Evolutionary conservation across 257 asterid genomes (phyloP), one percentile per base, ranked within the genome.

Genomic region (Lavandula angustifolia): DNA sequence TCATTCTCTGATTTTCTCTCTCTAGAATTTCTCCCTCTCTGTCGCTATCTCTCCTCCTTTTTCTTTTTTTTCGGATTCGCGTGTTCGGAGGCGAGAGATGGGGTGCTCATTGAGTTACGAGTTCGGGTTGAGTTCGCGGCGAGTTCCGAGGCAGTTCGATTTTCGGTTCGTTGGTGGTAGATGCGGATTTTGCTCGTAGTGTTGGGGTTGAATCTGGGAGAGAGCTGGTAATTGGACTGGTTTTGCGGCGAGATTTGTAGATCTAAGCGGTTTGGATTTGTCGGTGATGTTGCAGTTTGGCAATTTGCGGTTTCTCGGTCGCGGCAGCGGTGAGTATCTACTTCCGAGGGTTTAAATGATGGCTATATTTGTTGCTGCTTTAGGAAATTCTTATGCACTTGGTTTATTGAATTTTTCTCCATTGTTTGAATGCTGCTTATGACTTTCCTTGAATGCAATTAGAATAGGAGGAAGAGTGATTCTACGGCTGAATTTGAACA

Each of bases 201-300:
- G 58, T 17, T 22, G 48, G 64, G 51, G 50, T 59, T 29, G 57
- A 66, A 41, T 47, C 35, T 59, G 34, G 67, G 41, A 63, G 64
- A 63, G 67, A 55, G 60, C 70, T 49, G 57, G 73, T 69, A 62
- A 53, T 69, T 58, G 62, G 62, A 66, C 53, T 38, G 41, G 49
- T 61, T 68, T 53, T 50, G 70, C 13, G 37, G 46, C 60, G 40
- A 35, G 31, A 48, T 68, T 68, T 49, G 52, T 60, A 81, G 94
- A 85, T 87, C 88, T 72, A 73, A 75, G 68, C 43, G 58, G 72
- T 61, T 65, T 52, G 16, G 44, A 33, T 54, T 57, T 62, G 80
- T 79, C 83, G 82, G 84, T 66, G 81, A 80, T 87, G 87, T 55
- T 71, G 78, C 68, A 42, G 62, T 51, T 74, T 18, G 57, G 67